Evolutionary conservation across 257 asterid genomes (phyloP).

Genomic region (Scutellaria barbata): DNA sequence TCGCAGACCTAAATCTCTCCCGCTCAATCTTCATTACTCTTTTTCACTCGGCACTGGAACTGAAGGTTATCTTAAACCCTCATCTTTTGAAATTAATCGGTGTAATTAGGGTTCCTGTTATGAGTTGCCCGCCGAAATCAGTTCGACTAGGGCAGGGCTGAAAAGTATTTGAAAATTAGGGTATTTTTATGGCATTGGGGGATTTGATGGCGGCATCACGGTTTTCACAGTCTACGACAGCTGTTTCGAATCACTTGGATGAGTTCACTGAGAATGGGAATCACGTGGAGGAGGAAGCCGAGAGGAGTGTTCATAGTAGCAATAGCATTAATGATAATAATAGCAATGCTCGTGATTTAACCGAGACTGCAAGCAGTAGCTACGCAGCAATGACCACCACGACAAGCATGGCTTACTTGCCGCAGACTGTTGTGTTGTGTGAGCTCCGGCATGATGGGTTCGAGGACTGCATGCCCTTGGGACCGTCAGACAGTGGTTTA

Average conservation of each 20-base stretch:
- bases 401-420: slow-evolving; percentile 89
- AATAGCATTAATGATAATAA: slow-evolving; percentile 35
- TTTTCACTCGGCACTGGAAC: slow-evolving; percentile 25
- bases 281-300: slow-evolving; percentile 58
- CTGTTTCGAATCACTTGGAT: slow-evolving; percentile 69
- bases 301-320: slow-evolving; percentile 53
- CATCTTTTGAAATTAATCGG: slow-evolving; percentile 34
- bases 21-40: slow-evolving; percentile 33
- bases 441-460: slow-evolving; percentile 95
- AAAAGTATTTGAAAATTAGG: slow-evolving; percentile 26
- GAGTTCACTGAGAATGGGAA: slow-evolving; percentile 58
- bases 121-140: slow-evolving; percentile 69
- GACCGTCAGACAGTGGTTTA: slow-evolving; percentile 88
- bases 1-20: slow-evolving; percentile 36
- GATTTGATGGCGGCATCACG: slow-evolving; percentile 95
- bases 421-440: slow-evolving; percentile 82
- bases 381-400: slow-evolving; percentile 60
- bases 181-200: slow-evolving; percentile 90
- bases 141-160: slow-evolving; percentile 91
- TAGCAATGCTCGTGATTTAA: slow-evolving; percentile 52
- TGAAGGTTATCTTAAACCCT: slow-evolving; percentile 22
- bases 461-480: slow-evolving; percentile 77
- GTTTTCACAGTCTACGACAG: slow-evolving; percentile 80
- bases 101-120: slow-evolving; percentile 61
- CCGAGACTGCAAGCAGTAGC: slow-evolving; percentile 74